These are phyloP conservation scores for Syzygium malaccense DNA, from an alignment of 441 rosid genomes.

Conservation along the genomic window DNA sequence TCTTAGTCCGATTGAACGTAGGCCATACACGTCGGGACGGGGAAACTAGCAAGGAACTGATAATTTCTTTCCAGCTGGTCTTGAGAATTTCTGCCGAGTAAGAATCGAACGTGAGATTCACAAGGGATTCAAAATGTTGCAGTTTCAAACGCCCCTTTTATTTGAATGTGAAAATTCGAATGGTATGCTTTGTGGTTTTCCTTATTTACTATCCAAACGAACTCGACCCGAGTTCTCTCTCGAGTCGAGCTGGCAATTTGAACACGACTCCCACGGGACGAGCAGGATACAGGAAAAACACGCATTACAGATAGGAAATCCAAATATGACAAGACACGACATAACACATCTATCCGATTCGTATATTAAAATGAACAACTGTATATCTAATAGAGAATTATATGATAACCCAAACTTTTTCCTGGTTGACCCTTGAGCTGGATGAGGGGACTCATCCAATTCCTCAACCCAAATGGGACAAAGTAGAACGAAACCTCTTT, in stretches of 20 bases:
- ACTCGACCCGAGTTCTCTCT: not conserved
- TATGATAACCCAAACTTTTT: not conserved
- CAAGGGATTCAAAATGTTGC: not conserved
- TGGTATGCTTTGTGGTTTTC: too few relatives aligned
- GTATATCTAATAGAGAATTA: not conserved
- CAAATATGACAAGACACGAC: not conserved
- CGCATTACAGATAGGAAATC: not conserved
- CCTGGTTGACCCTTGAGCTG: not conserved
- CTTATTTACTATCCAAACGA: not conserved
- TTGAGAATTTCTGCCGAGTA: not conserved
- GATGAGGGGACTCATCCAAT: not conserved
- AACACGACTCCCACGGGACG: not conserved
- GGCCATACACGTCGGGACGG: not conserved
- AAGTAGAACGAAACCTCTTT: not conserved
- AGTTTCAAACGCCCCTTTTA: not conserved
- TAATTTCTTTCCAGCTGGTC: not conserved
- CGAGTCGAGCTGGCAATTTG: not conserved
- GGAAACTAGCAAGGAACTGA: not conserved
- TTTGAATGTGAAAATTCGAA: not conserved
- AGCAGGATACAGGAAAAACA: not conserved
- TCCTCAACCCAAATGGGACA: not conserved
- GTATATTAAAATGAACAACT: not conserved
- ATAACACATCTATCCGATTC: fast-evolving
- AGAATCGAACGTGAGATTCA: not conserved
- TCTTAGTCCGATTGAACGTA: not conserved